Conservation (phyloP, 768 basidiomycete genomes). For the Sporobolomyces roseus region DNA sequence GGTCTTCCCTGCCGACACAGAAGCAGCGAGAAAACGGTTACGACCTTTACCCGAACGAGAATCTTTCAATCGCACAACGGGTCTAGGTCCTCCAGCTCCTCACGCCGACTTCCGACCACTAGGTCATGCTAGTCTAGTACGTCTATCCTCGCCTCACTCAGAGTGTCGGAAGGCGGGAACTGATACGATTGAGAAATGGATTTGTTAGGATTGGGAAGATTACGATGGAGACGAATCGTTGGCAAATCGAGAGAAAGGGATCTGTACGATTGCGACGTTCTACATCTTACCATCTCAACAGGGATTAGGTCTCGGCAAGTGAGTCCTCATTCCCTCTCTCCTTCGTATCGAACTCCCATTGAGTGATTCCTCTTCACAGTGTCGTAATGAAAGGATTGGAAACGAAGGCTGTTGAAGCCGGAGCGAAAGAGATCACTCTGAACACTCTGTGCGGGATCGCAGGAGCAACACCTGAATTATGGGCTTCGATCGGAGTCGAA, state of each 20-base stretch:
- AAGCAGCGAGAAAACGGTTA: not conserved
- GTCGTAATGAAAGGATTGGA: slow-evolving; percentile 33
- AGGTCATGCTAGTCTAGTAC: slow-evolving; percentile 25
- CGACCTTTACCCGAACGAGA: slow-evolving; percentile 6
- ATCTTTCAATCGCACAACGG: not conserved
- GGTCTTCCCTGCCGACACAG: slow-evolving; percentile 17
- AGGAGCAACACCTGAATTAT: not conserved
- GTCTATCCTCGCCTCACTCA: not conserved
- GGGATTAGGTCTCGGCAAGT: slow-evolving; percentile 25
- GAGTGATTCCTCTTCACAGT: not conserved
- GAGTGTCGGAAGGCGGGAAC: too few species aligned
- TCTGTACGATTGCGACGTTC: slow-evolving; percentile 23
- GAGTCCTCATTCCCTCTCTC: not conserved
- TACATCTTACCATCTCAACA: slow-evolving; percentile 26
- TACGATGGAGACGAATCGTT: slow-evolving; percentile 15
- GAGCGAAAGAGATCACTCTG: slow-evolving; percentile 16
- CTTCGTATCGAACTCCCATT: too few species aligned
- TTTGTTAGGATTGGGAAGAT: slow-evolving; percentile 31
- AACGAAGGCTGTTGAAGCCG: not conserved
- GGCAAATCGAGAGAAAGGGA: not conserved
- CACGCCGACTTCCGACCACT: slow-evolving; percentile 13
- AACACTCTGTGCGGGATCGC: slow-evolving; percentile 27
- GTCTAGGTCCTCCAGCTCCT: slow-evolving; percentile 19
- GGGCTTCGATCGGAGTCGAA: slow-evolving; percentile 8
- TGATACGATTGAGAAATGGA: too few species aligned